Percentiles rank a stretch among this genome's conserved stretches.
phyloP scores from a whole-genome alignment of 257 asterid species.

The Solanum dulcamara region DNA sequence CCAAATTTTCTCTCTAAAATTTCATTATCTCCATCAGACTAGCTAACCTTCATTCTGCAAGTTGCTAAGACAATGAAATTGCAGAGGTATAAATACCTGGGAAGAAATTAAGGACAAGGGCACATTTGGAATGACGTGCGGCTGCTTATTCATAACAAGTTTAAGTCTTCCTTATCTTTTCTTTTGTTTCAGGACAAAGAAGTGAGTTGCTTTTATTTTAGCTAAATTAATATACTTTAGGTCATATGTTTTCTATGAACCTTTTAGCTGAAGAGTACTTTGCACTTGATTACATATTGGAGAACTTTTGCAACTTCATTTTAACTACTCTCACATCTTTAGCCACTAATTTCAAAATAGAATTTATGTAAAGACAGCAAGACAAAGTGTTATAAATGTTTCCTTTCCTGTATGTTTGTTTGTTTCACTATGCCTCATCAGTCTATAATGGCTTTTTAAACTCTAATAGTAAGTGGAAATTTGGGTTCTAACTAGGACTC shows the following conservation, averaged over 20 bases:
- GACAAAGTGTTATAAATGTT: background rate
- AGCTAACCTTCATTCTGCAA: background rate
- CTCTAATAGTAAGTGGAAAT: background rate
- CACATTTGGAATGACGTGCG: background rate
- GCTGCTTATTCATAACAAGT: background rate
- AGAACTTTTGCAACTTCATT: background rate
- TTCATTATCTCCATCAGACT: background rate
- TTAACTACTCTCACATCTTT: background rate
- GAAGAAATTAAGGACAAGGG: background rate
- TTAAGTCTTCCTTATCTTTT: background rate
- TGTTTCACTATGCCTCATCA: background rate
- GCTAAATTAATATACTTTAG: background rate
- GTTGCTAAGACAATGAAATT: too few species aligned
- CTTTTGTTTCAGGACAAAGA: background rate
- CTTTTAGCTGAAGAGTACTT: background rate
- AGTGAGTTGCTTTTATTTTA: background rate
- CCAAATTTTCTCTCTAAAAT: background rate
- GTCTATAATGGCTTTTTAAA: background rate
- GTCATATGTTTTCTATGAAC: background rate
- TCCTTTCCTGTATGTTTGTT: background rate
- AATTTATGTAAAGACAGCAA: background rate
- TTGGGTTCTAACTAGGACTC: background rate
- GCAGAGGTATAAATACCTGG: too few species aligned
- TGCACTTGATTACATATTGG: background rate
- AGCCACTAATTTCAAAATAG: background rate